A percentile compares a stretch with the other conserved stretches of the same genome.
phyloP scores from a whole-genome alignment of 768 basidiomycete species.

The Lyophyllum semitale region DNA sequence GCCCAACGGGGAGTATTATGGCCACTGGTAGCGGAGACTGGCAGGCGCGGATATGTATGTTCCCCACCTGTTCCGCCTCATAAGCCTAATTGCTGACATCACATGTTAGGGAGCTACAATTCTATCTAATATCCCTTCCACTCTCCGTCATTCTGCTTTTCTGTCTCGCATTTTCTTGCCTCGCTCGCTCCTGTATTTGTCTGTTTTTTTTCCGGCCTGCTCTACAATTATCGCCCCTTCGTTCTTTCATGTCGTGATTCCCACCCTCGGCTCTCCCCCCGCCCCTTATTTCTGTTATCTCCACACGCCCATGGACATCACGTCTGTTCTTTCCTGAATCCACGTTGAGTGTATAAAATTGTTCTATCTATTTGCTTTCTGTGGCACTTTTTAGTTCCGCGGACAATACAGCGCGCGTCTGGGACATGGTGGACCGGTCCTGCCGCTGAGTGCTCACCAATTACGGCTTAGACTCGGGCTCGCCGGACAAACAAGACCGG shows the following conservation, averaged over 20 bases:
- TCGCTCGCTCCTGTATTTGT: neutral
- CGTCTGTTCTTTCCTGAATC: neutral
- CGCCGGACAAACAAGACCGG: slow-evolving; percentile 31
- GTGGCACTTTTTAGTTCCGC: too few relatives aligned
- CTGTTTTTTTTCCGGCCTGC: neutral
- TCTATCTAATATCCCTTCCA: slow-evolving; percentile 4
- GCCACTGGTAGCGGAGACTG: slow-evolving; percentile 59
- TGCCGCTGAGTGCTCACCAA: slow-evolving; percentile 50
- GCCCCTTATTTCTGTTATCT: neutral
- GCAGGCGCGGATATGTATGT: slow-evolving; percentile 56
- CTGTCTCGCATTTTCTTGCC: neutral
- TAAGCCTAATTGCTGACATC: neutral
- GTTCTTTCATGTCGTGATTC: neutral
- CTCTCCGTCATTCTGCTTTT: neutral
- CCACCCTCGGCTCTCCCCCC: neutral
- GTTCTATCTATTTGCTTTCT: neutral
- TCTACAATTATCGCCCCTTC: neutral
- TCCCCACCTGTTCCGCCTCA: neutral
- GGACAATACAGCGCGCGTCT: slow-evolving; percentile 52
- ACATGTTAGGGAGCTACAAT: slow-evolving; percentile 16
- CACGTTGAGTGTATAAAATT: neutral
- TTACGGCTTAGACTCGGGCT: too few relatives aligned
- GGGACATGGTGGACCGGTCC: slow-evolving; percentile 42
- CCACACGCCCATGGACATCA: neutral
- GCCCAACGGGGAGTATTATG: slow-evolving; percentile 44